Evolutionary conservation across 169 alveolate species (phyloP).

Genomic region (Cryptosporidium bovis): DNA sequence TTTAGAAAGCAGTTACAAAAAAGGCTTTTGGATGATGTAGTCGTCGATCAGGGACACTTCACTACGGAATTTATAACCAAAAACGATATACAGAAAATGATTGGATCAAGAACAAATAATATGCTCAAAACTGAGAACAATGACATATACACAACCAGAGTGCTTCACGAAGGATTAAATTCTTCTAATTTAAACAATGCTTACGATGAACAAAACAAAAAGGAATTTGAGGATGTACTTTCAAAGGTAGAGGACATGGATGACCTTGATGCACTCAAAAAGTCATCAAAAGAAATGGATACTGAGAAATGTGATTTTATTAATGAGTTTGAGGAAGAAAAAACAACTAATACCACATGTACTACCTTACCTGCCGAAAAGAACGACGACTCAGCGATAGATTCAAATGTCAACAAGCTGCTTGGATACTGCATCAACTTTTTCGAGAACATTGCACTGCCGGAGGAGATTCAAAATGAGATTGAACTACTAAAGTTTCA

Average conservation of each 20-base stretch:
- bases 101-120: conserved; percentile 61
- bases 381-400: background rate
- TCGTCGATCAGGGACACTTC: conserved; percentile 97
- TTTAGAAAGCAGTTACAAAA: conserved; percentile 96
- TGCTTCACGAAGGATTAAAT: conserved; percentile 77
- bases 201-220: conserved; percentile 67
- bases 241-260: conserved; percentile 88
- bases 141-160: conserved; percentile 77
- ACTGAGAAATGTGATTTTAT: conserved; percentile 80
- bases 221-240: conserved; percentile 86
- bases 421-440: conserved; percentile 43
- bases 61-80: conserved; percentile 54
- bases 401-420: background rate
- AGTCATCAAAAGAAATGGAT: conserved; percentile 80
- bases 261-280: conserved; percentile 84
- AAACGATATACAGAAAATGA: conserved; percentile 59
- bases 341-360: background rate
- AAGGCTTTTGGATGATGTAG: conserved; percentile 95
- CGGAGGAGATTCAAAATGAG: conserved; percentile 57
- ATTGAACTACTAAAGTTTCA: conserved; percentile 45
- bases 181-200: conserved; percentile 54
- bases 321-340: conserved; percentile 79
- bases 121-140: conserved; percentile 75
- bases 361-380: background rate
- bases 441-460: conserved; percentile 41